Percentiles rank a stretch among this genome's conserved stretches.
Conservation (phyloP, 2,329 filamentous ascomycete species). For the Botryotinia convoluta region DNA sequence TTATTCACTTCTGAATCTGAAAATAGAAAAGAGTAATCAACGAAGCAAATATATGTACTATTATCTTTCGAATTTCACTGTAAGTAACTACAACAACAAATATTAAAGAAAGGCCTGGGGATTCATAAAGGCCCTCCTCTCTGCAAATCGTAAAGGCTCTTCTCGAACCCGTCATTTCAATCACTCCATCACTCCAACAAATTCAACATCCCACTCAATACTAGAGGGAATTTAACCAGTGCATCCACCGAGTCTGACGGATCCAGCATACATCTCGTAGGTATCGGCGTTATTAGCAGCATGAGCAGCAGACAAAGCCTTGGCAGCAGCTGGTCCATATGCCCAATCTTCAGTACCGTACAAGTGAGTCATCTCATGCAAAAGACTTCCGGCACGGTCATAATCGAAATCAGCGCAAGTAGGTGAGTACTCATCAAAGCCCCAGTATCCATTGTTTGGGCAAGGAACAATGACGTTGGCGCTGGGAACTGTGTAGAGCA, state of each 20-base stretch:
- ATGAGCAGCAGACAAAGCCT: conserved; percentile 25
- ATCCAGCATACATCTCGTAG: conserved; percentile 33
- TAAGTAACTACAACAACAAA: neutral
- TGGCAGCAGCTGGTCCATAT: conserved; percentile 30
- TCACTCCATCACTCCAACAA: neutral
- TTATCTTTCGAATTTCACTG: neutral
- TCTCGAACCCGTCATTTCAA: too few relatives aligned
- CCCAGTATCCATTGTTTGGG: conserved; percentile 31
- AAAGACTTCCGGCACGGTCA: conserved; percentile 28
- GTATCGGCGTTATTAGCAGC: conserved; percentile 32
- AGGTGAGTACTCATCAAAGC: conserved; percentile 25
- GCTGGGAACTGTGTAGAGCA: conserved; percentile 30
- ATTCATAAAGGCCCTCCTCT: neutral
- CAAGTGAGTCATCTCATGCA: conserved; percentile 32
- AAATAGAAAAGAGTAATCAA: neutral
- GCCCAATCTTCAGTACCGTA: conserved; percentile 32
- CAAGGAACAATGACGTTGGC: conserved; percentile 30
- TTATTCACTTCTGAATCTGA: neutral
- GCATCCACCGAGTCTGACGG: conserved; percentile 31
- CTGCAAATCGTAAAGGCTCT: neutral
- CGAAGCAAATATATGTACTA: neutral
- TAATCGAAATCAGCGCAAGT: conserved; percentile 30
- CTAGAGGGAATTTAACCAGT: conserved; percentile 1
- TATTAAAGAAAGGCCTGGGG: neutral
- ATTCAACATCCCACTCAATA: neutral